phyloP scores from a whole-genome alignment of 2,329 filamentous ascomycete species.

The Fusarium nygamai region DNA sequence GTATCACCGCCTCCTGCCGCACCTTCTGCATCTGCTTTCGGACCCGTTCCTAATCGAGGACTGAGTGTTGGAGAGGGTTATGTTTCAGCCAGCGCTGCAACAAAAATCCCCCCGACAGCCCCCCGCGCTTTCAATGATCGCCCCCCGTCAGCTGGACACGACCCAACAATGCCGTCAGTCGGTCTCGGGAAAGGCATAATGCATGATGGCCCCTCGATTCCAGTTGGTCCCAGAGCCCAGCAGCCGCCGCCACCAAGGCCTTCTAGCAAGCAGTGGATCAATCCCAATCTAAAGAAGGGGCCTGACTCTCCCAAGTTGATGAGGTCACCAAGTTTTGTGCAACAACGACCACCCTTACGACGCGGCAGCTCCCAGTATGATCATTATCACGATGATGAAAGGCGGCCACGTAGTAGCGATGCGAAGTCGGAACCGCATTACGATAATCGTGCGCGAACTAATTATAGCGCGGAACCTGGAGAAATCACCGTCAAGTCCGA shows the following conservation, averaged over 20 bases:
- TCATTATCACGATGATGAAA: conserved; percentile 52
- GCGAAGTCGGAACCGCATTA: conserved; percentile 57
- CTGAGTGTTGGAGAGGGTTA: conserved; percentile 47
- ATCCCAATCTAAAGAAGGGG: conserved; percentile 61
- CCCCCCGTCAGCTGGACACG: conserved; percentile 54
- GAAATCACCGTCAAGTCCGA: conserved; percentile 57
- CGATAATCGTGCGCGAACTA: conserved; percentile 51
- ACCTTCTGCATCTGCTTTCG: conserved; percentile 67
- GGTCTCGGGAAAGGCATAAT: conserved; percentile 54
- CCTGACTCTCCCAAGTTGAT: conserved; percentile 63
- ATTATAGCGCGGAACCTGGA: conserved; percentile 58
- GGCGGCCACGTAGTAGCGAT: conserved; percentile 64
- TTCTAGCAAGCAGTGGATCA: conserved; percentile 70
- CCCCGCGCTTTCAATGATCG: conserved; percentile 64
- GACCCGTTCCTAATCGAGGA: conserved; percentile 62
- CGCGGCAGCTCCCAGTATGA: conserved; percentile 50
- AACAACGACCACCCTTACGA: conserved; percentile 52
- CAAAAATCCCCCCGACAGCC: conserved; percentile 64
- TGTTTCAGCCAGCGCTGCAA: conserved; percentile 45
- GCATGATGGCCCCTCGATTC: conserved; percentile 60
- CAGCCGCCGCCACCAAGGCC: conserved; percentile 56
- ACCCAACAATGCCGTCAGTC: conserved; percentile 48
- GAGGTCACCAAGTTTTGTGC: conserved; percentile 61
- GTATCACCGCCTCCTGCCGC: conserved; percentile 67
- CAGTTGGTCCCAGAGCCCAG: conserved; percentile 64